Evolutionary conservation across 345 rosid species (phyloP).

Genomic region (Excoecaria cochinchinensis): DNA sequence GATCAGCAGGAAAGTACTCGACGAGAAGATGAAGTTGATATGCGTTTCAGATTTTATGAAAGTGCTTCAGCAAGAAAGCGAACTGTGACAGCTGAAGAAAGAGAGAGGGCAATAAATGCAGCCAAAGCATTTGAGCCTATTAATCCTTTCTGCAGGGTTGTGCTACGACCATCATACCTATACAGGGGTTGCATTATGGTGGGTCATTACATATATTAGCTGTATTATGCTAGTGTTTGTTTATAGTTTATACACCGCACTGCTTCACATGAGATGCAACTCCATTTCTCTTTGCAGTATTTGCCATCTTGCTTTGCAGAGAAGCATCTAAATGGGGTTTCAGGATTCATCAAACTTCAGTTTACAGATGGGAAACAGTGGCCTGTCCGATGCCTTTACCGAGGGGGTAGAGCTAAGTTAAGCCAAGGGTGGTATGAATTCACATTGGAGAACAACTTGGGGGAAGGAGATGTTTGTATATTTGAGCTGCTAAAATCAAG

Average conservation of each 20-base stretch:
- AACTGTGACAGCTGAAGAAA: constrained; percentile 75
- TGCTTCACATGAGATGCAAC: neutral
- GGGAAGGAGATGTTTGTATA: constrained; percentile 88
- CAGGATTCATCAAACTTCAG: constrained; percentile 80
- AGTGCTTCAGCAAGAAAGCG: constrained; percentile 81
- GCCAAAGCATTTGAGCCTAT: constrained; percentile 78
- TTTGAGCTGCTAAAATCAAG: constrained; percentile 68
- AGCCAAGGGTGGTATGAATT: constrained; percentile 96
- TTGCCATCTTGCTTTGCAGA: constrained; percentile 87
- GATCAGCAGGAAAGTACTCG: constrained; percentile 45
- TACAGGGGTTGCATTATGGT: constrained; percentile 87
- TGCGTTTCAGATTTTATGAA: constrained; percentile 59
- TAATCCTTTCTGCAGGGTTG: constrained; percentile 83
- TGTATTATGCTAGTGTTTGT: neutral
- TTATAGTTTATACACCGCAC: neutral
- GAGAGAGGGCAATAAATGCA: constrained; percentile 69
- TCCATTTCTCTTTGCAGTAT: constrained; percentile 46
- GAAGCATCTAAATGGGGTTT: constrained; percentile 72
- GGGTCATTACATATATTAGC: constrained; percentile 25
- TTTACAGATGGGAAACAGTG: constrained; percentile 72
- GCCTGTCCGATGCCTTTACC: constrained; percentile 87
- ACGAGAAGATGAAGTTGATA: constrained; percentile 47
- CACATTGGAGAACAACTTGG: constrained; percentile 71
- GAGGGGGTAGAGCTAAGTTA: constrained; percentile 80
- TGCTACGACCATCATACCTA: constrained; percentile 76